These are phyloP conservation scores for Juglanconis juglandina DNA, from an alignment of 2,329 filamentous ascomycete species.

Conservation along the genomic window DNA sequence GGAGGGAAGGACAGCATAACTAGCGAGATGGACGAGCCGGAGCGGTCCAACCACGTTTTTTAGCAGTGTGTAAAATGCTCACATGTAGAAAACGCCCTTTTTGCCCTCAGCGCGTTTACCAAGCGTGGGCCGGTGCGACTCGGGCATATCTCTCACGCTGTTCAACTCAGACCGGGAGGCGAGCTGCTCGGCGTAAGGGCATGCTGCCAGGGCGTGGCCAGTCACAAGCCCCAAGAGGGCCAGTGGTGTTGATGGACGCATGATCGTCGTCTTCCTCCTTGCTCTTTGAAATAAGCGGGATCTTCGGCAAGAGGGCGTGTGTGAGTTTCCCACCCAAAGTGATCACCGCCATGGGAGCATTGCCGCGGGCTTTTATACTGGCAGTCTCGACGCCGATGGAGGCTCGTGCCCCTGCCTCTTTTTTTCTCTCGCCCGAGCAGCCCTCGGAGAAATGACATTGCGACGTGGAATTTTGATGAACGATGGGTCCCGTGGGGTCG, in stretches of 20 bases:
- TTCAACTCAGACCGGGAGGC: not conserved
- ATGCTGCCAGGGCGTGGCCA: slow-evolving; percentile 9
- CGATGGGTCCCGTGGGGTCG: too few relatives aligned
- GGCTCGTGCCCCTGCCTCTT: too few relatives aligned
- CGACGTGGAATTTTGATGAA: too few relatives aligned
- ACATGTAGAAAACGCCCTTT: slow-evolving; percentile 14
- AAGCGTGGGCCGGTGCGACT: not conserved
- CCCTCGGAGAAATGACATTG: too few relatives aligned
- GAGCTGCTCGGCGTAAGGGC: slow-evolving; percentile 8
- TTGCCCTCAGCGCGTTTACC: slow-evolving; percentile 10
- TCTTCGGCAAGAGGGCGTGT: too few relatives aligned
- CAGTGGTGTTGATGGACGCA: slow-evolving; percentile 4
- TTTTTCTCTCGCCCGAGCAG: too few relatives aligned
- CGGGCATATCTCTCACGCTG: not conserved
- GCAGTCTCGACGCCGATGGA: too few relatives aligned
- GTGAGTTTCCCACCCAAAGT: too few relatives aligned
- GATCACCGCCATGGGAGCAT: too few relatives aligned
- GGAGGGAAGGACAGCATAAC: not conserved
- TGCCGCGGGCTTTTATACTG: too few relatives aligned
- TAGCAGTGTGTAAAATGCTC: not conserved
- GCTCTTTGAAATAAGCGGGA: too few relatives aligned
- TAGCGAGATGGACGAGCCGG: too few relatives aligned
- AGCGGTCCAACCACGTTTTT: not conserved
- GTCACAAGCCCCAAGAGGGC: slow-evolving; percentile 3
- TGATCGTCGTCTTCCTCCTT: not conserved